Evolutionary conservation across 1,284 basidiomycete species (phyloP).

Genomic region (Cryptococcus amylolentus): DNA sequence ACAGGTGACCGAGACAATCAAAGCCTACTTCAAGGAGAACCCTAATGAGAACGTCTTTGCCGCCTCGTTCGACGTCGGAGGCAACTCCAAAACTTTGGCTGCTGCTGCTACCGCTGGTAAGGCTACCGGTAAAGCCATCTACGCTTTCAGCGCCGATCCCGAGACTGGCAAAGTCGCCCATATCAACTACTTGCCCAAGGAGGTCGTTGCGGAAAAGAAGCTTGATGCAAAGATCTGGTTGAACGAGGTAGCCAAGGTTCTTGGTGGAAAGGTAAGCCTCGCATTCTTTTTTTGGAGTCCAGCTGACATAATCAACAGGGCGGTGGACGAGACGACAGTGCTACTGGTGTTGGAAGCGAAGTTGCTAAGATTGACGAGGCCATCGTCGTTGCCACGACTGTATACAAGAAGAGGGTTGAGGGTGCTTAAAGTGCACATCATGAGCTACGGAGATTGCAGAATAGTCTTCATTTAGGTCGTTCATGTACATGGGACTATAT

Average conservation of each 20-base stretch:
- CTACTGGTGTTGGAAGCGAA: constrained; percentile 77
- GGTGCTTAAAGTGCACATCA: constrained; percentile 9
- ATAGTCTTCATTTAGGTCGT: too few relatives aligned
- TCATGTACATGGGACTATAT: too few relatives aligned
- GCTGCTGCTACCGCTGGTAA: constrained; percentile 67
- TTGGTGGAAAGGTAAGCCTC: constrained; percentile 76
- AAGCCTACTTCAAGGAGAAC: constrained; percentile 72
- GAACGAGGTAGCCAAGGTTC: constrained; percentile 64
- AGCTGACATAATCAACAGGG: constrained; percentile 56
- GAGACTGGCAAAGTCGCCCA: constrained; percentile 76
- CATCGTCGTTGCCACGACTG: constrained; percentile 54
- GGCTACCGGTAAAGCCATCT: constrained; percentile 76
- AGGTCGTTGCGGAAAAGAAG: constrained; percentile 53
- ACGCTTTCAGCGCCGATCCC: constrained; percentile 77
- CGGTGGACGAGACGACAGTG: constrained; percentile 85
- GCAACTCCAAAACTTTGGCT: constrained; percentile 65
- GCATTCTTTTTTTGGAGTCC: neutral
- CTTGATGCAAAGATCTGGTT: constrained; percentile 83
- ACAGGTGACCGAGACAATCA: constrained; percentile 68
- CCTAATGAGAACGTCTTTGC: constrained; percentile 67
- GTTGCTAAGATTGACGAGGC: constrained; percentile 67
- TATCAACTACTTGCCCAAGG: constrained; percentile 78
- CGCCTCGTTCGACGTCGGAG: constrained; percentile 63
- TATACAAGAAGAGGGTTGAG: constrained; percentile 43
- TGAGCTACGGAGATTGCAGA: too few relatives aligned